phyloP scores from a whole-genome alignment of 768 basidiomycete species.

The Pholiota microspora region DNA sequence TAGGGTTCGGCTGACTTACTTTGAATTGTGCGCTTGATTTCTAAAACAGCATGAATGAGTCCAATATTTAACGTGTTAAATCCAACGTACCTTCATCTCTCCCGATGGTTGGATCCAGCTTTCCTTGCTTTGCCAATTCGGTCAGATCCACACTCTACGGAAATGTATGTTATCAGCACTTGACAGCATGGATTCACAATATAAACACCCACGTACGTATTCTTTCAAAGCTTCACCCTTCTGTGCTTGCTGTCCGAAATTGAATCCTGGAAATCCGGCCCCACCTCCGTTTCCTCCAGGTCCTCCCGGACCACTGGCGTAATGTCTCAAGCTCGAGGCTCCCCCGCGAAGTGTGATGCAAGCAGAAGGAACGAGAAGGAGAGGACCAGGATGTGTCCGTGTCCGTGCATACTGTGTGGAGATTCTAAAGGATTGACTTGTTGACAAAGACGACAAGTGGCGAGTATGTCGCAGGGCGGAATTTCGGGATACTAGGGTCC shows the following conservation, averaged over 20 bases:
- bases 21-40: slow-evolving; percentile 89
- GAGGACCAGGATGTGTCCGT: slow-evolving; percentile 20
- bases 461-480: not conserved
- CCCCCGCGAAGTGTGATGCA: slow-evolving; percentile 15
- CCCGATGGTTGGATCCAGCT: slow-evolving; percentile 89
- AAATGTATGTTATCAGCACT: not conserved
- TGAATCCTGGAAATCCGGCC: slow-evolving; percentile 62
- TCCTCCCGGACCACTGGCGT: slow-evolving; percentile 36
- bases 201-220: slow-evolving; percentile 39
- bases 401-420: slow-evolving; percentile 23
- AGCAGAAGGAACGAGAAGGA: slow-evolving; percentile 25
- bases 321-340: slow-evolving; percentile 14
- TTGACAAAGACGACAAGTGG: slow-evolving; percentile 4
- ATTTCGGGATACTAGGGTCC: not conserved
- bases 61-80: not conserved
- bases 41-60: slow-evolving; percentile 26
- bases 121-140: slow-evolving; percentile 78
- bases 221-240: slow-evolving; percentile 88
- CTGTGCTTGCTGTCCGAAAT: slow-evolving; percentile 56
- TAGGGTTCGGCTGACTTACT: slow-evolving; percentile 44
- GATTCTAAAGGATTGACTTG: not conserved
- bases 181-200: not conserved
- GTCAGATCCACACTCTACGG: slow-evolving; percentile 79
- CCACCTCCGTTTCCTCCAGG: slow-evolving; percentile 34
- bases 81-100: slow-evolving; percentile 67